These are phyloP conservation scores for Salvia rosmarinus DNA, from an alignment of 257 asterid species.

Conservation along the genomic window DNA sequence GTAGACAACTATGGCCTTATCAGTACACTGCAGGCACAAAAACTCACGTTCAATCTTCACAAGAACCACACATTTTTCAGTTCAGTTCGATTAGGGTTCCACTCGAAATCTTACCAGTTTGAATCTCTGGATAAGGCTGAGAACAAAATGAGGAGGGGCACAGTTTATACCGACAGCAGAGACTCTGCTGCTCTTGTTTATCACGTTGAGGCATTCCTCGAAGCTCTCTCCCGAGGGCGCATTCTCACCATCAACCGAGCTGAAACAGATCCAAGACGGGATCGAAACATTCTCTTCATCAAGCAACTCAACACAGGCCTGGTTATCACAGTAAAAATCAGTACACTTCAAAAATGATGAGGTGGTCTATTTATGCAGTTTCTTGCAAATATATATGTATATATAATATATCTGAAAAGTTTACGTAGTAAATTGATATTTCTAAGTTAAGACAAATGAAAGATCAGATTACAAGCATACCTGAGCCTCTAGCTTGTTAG, in stretches of 20 bases:
- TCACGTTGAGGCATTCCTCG: slow-evolving; percentile 52
- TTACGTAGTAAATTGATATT: too few species aligned
- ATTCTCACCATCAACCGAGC: slow-evolving; percentile 71
- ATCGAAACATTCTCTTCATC: slow-evolving; percentile 67
- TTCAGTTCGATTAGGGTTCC: background rate
- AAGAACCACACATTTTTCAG: background rate
- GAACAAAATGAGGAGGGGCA: slow-evolving; percentile 82
- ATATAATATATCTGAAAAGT: too few species aligned
- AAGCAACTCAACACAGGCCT: slow-evolving; percentile 80
- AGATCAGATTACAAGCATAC: slow-evolving; percentile 31
- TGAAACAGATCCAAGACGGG: slow-evolving; percentile 86
- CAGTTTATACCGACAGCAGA: slow-evolving; percentile 79
- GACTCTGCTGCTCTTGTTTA: slow-evolving; percentile 59
- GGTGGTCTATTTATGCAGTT: background rate
- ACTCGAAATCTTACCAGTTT: slow-evolving; percentile 48
- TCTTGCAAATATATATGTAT: slow-evolving; percentile 3
- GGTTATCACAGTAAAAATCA: slow-evolving; percentile 8
- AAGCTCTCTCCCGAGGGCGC: slow-evolving; percentile 86
- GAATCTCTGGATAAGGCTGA: slow-evolving; percentile 63
- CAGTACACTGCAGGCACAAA: slow-evolving; percentile 51
- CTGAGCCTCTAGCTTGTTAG: slow-evolving; percentile 89
- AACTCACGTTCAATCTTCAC: background rate
- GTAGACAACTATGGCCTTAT: slow-evolving; percentile 68
- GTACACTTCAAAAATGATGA: background rate
- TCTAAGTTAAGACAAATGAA: background rate